Percentiles rank a stretch among this genome's conserved stretches.
Evolutionary conservation across 2,329 filamentous ascomycete species (phyloP).

Genomic region (Exophiala aquamarina): DNA sequence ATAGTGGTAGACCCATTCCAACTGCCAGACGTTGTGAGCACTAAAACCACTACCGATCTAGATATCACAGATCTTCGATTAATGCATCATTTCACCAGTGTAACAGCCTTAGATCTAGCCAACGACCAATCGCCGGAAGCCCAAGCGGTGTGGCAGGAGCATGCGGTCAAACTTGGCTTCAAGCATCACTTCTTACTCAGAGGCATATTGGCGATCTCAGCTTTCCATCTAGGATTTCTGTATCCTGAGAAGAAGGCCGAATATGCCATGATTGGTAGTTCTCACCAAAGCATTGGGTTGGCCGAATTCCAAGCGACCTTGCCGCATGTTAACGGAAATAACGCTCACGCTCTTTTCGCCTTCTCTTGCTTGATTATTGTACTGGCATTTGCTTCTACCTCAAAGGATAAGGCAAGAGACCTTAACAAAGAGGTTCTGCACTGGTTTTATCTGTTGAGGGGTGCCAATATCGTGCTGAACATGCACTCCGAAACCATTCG

Average conservation of each 20-base stretch:
- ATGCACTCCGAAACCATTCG: slow-evolving; percentile 30
- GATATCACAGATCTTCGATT: slow-evolving; percentile 38
- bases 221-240: slow-evolving; percentile 44
- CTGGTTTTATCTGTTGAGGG: slow-evolving; percentile 33
- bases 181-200: slow-evolving; percentile 46
- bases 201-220: slow-evolving; percentile 43
- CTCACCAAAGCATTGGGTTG: slow-evolving; percentile 39
- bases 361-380: slow-evolving; percentile 43
- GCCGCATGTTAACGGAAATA: slow-evolving; percentile 39
- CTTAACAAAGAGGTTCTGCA: slow-evolving; percentile 32
- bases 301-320: slow-evolving; percentile 36
- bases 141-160: slow-evolving; percentile 36
- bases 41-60: slow-evolving; percentile 27
- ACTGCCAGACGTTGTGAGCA: slow-evolving; percentile 26
- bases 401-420: slow-evolving; percentile 25
- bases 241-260: slow-evolving; percentile 35
- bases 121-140: slow-evolving; percentile 33
- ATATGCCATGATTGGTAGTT: slow-evolving; percentile 37
- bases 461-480: slow-evolving; percentile 33
- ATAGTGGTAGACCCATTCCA: slow-evolving; percentile 21
- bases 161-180: slow-evolving; percentile 39
- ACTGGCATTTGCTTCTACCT: slow-evolving; percentile 34
- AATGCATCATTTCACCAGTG: slow-evolving; percentile 40
- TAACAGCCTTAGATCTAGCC: slow-evolving; percentile 36
- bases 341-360: slow-evolving; percentile 44